These are phyloP conservation scores for Onygenales sp. DNA, from an alignment of 2,329 filamentous ascomycete genomes.

Conservation along the genomic window DNA sequence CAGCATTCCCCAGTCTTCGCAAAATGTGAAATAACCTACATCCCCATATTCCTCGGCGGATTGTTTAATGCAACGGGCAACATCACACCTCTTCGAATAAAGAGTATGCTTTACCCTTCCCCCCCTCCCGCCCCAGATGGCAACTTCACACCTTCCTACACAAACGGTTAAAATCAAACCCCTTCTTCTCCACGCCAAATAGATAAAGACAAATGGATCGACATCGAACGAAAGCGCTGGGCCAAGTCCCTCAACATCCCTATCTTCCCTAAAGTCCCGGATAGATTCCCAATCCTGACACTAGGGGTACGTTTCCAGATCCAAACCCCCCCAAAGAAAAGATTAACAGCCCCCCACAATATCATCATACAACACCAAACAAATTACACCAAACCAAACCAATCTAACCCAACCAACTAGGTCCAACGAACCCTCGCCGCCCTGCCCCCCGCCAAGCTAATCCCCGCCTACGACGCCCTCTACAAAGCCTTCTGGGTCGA, in stretches of 20 bases:
- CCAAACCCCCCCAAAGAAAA: not conserved
- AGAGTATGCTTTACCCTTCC: slow-evolving; percentile 32
- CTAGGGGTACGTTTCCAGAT: slow-evolving; percentile 11
- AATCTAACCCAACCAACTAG: slow-evolving; percentile 2
- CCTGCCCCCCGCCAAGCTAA: slow-evolving; percentile 33
- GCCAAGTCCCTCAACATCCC: slow-evolving; percentile 45
- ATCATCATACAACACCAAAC: not conserved
- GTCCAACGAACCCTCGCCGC: slow-evolving; percentile 45
- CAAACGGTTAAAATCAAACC: not conserved
- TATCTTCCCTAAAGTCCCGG: slow-evolving; percentile 34
- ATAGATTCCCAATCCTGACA: slow-evolving; percentile 43
- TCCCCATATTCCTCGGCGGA: slow-evolving; percentile 52
- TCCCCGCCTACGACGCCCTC: slow-evolving; percentile 35
- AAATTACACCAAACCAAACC: no score
- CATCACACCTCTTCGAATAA: slow-evolving; percentile 45
- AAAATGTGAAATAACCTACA: slow-evolving; percentile 44
- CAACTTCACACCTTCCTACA: not conserved
- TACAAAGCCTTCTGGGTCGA: slow-evolving; percentile 46
- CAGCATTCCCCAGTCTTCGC: slow-evolving; percentile 49
- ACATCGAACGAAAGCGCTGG: slow-evolving; percentile 45
- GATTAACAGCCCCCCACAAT: not conserved
- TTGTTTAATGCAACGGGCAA: slow-evolving; percentile 50
- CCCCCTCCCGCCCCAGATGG: not conserved
- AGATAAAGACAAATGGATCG: slow-evolving; percentile 54
- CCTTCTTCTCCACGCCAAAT: not conserved